Base-by-base conservation (phyloP, 139 green algal genomes). In the Tetratostichococcus sp. region DNA sequence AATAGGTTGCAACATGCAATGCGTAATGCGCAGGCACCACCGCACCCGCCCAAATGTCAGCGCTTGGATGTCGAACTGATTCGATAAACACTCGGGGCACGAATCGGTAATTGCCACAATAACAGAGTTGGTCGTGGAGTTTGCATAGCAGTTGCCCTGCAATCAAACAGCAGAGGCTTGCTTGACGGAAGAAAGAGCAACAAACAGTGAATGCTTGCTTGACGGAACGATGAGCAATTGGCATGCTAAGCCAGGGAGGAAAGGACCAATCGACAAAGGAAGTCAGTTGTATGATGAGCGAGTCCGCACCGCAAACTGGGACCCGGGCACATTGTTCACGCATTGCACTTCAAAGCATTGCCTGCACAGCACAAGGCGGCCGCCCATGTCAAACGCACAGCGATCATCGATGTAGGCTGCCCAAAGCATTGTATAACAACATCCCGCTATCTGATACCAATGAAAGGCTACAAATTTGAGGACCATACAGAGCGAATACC, bases 1-100 rank as follows among this genome's bases (percentile, higher is more conserved):
- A n/a, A n/a, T n/a, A n/a, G n/a, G n/a, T n/a, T n/a, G n/a, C n/a
- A n/a, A n/a, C n/a, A n/a, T n/a, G n/a, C n/a, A n/a, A n/a, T n/a
- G n/a, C n/a, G n/a, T n/a, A n/a, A n/a, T n/a, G n/a, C n/a, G n/a
- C n/a, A n/a, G n/a, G n/a, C n/a, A n/a, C n/a, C n/a, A n/a, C n/a
- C n/a, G n/a, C 30, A 62, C 50, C 50, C 50, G 50, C 19, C 17
- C 50, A 75, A 84, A 89, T 2, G 79, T 69, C 17, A 86, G 74
- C 28, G 73, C 71, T 43, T 87, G 82, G 22, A 86, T 66, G 67
- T 89, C 84, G 5, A 89, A 75, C 32, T 89, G 84, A 50, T 87
- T 35, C 4, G 78, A 43, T 2, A 67, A 76, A 72, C 84, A 89
- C 65, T 89, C 79, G n/a, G 84, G 84, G 71, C 84, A 89, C 39